Conservation (phyloP, 176 grass and related monocot genomes). For the Luzula sylvatica region DNA sequence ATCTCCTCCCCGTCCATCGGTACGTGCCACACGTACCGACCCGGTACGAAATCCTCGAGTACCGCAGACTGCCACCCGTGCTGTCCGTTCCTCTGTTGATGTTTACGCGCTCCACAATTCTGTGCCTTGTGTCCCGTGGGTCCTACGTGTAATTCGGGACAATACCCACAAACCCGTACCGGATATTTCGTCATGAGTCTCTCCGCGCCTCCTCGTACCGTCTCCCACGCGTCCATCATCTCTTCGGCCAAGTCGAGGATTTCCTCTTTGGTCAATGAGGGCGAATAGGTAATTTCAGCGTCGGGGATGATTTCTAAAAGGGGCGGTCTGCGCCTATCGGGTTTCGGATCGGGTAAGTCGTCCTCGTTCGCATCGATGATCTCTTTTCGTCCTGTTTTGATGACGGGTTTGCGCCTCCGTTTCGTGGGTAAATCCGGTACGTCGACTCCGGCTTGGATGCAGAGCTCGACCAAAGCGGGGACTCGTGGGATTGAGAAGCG, state of each 20-base stretch:
- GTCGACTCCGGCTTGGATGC: slow-evolving; percentile 87
- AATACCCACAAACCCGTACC: slow-evolving; percentile 63
- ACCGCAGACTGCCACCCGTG: slow-evolving; percentile 67
- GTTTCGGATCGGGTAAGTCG: slow-evolving; percentile 54
- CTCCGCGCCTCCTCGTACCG: slow-evolving; percentile 49
- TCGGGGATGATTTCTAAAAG: slow-evolving; percentile 53
- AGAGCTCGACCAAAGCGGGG: slow-evolving; percentile 76
- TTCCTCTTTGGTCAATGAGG: slow-evolving; percentile 46
- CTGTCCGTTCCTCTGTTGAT: slow-evolving; percentile 51
- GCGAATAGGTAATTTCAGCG: slow-evolving; percentile 2
- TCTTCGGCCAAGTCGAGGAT: slow-evolving; percentile 43
- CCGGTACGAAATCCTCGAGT: slow-evolving; percentile 70
- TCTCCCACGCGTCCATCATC: slow-evolving; percentile 77
- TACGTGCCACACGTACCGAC: slow-evolving; percentile 65
- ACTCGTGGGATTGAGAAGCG: slow-evolving; percentile 57
- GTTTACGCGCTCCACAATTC: too few relatives aligned
- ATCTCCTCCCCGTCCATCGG: slow-evolving; percentile 67
- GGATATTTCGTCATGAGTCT: slow-evolving; percentile 76
- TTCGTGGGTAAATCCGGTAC: slow-evolving; percentile 67
- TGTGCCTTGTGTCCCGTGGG: slow-evolving; percentile 65
- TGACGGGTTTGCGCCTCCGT: slow-evolving; percentile 61
- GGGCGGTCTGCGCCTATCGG: slow-evolving; percentile 42
- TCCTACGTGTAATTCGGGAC: slow-evolving; percentile 77
- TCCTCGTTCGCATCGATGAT: slow-evolving; percentile 88
- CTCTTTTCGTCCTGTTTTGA: slow-evolving; percentile 60